Conservation (phyloP, 2,329 filamentous ascomycete genomes). For the Xylariales sp. region DNA sequence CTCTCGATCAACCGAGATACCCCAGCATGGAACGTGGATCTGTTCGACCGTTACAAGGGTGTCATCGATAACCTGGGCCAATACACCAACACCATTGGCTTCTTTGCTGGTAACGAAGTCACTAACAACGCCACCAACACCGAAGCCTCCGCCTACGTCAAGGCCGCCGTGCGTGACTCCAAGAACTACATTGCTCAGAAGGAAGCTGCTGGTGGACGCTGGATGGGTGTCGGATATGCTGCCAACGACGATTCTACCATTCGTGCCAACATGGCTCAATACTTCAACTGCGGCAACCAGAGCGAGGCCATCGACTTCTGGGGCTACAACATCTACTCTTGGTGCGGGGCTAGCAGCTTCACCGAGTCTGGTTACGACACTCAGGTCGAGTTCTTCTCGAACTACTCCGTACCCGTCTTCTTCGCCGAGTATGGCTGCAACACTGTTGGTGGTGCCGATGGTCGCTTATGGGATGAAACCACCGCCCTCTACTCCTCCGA, state of each 20-base stretch:
- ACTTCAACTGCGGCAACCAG: conserved; percentile 68
- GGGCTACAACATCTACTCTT: conserved; percentile 87
- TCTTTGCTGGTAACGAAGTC: conserved; percentile 81
- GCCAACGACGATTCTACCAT: conserved; percentile 74
- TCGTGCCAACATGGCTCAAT: conserved; percentile 63
- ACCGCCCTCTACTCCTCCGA: conserved; percentile 59
- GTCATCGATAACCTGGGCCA: conserved; percentile 66
- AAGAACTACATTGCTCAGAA: conserved; percentile 73
- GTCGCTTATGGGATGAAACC: conserved; percentile 68
- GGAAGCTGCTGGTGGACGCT: conserved; percentile 41
- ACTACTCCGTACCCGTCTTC: conserved; percentile 73
- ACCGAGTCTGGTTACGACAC: conserved; percentile 63
- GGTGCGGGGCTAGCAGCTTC: conserved; percentile 69
- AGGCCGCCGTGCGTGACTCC: conserved; percentile 74
- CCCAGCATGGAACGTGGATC: conserved; percentile 62
- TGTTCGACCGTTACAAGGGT: conserved; percentile 65
- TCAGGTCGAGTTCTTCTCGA: conserved; percentile 65
- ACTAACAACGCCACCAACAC: conserved; percentile 72
- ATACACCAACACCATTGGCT: conserved; percentile 73
- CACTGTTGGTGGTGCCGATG: conserved; percentile 39
- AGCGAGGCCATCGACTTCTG: conserved; percentile 69
- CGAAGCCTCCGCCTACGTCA: conserved; percentile 70
- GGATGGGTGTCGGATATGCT: conserved; percentile 71
- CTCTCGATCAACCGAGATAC: conserved; percentile 65
- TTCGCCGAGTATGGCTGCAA: conserved; percentile 85